Evolutionary conservation across 106 monocot species (phyloP).

Genomic region (Acorus calamus): DNA sequence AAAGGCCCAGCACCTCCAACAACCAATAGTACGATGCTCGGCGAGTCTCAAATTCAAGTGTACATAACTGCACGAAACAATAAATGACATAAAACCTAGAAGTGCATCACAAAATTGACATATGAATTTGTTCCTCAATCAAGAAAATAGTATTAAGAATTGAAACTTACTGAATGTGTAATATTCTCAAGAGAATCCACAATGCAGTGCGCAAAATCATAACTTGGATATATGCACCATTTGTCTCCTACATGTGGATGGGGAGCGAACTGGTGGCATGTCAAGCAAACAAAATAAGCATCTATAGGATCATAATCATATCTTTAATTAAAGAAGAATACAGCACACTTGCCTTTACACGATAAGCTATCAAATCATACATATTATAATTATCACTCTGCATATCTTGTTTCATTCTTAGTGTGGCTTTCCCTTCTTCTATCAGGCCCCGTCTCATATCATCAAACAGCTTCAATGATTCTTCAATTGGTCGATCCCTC

Average conservation of each 20-base stretch:
- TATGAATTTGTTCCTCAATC: background rate
- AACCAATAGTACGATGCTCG: slow-evolving; percentile 98
- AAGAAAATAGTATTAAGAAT: slow-evolving; percentile 1
- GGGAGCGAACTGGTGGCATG: slow-evolving; percentile 59
- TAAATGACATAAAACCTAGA: background rate
- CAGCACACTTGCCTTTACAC: slow-evolving; percentile 63
- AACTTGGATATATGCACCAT: slow-evolving; percentile 97
- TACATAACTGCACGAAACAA: slow-evolving; percentile 56
- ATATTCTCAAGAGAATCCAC: slow-evolving; percentile 99
- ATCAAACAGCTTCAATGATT: slow-evolving; percentile 79
- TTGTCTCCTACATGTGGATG: slow-evolving; percentile 99
- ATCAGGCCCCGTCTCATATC: slow-evolving; percentile 86
- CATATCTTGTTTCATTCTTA: slow-evolving; percentile 94
- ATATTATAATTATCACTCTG: slow-evolving; percentile 99
- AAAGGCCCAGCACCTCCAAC: slow-evolving; percentile 56
- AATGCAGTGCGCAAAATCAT: slow-evolving; percentile 95
- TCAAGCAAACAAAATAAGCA: slow-evolving; percentile 1
- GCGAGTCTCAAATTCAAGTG: slow-evolving; percentile 95
- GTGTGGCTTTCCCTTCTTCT: slow-evolving; percentile 92
- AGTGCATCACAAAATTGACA: background rate
- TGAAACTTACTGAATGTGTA: slow-evolving; percentile 72
- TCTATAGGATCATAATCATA: too few species aligned
- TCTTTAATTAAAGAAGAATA: too few species aligned
- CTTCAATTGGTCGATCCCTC: slow-evolving; percentile 84
- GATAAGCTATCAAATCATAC: slow-evolving; percentile 96